A percentile compares a stretch with the other conserved stretches of the same genome.
Conservation (phyloP, 768 basidiomycete species). For the Tylopilus intermedius region DNA sequence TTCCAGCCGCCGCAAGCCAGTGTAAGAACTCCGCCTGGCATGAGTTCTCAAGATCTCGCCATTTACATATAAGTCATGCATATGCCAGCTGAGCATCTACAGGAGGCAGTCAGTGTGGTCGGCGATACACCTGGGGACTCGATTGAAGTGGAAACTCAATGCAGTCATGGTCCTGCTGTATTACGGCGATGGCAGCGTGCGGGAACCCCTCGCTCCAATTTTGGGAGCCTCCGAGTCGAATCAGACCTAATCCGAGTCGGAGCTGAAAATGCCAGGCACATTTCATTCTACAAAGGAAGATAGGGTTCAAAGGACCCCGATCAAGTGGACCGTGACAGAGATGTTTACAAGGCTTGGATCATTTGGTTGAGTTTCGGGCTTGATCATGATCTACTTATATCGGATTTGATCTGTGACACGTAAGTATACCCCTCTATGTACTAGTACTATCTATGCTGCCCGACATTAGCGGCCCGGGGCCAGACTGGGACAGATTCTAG, state of each 20-base stretch:
- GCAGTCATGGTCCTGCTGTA: no score
- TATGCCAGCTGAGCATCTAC: no score
- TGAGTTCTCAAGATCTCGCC: no score
- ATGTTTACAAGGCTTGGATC: constrained; percentile 23
- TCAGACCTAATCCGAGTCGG: constrained; percentile 24
- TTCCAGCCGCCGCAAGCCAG: no score
- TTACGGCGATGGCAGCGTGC: neutral
- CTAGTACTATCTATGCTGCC: neutral
- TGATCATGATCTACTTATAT: neutral
- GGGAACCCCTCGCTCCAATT: constrained; percentile 5
- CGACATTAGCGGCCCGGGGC: no score
- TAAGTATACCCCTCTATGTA: neutral
- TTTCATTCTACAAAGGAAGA: constrained; percentile 32
- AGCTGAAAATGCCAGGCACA: constrained; percentile 49
- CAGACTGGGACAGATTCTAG: no score
- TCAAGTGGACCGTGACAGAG: constrained; percentile 14
- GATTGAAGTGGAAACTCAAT: no score
- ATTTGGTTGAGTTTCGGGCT: constrained; percentile 11
- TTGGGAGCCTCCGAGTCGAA: constrained; percentile 22
- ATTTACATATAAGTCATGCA: no score
- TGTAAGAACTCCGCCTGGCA: no score
- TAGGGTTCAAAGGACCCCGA: neutral
- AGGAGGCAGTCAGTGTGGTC: no score
- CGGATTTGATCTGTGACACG: neutral
- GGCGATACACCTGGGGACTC: no score